Conservation (phyloP, 495 filamentous ascomycete genomes). For the Neurospora sp. region DNA sequence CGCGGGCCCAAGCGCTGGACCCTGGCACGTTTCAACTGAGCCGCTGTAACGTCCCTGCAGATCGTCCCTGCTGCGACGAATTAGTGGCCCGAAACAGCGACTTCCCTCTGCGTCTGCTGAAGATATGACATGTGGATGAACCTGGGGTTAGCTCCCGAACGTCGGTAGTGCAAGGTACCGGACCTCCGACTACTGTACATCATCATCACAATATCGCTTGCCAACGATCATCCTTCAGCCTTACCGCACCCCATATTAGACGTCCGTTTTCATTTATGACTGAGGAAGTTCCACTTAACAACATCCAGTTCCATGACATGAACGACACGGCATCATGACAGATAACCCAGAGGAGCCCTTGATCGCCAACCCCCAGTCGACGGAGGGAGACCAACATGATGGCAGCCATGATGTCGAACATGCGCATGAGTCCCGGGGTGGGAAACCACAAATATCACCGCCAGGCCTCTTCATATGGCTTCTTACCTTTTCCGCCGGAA, state of each 20-base stretch:
- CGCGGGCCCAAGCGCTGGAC: slow-evolving; percentile 15
- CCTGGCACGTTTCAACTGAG: slow-evolving; percentile 21
- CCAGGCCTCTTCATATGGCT: slow-evolving; percentile 53
- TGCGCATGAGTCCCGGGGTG: not conserved
- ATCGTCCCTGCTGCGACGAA: not conserved
- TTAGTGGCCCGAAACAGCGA: not conserved
- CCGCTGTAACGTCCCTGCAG: not conserved
- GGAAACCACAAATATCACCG: slow-evolving; percentile 4
- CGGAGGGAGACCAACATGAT: not conserved
- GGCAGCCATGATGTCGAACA: not conserved
- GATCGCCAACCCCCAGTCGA: slow-evolving; percentile 6
- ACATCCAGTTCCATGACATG: not conserved
- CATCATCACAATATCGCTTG: not conserved
- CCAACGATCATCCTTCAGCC: not conserved
- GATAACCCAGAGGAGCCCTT: slow-evolving; percentile 19
- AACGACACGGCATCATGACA: slow-evolving; percentile 3
- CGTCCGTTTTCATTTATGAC: not conserved
- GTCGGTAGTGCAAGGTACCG: not conserved
- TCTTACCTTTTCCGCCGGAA: slow-evolving; percentile 69
- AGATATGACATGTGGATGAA: not conserved
- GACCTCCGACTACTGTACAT: not conserved
- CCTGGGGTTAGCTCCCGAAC: not conserved
- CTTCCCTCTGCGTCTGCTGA: not conserved
- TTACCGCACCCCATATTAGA: not conserved
- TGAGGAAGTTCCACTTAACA: not conserved